Percentiles rank a stretch among this genome's conserved stretches.
Evolutionary conservation across 192 early-diverging fungal genomes (phyloP).

Genomic region (Backusella tarrabulga): DNA sequence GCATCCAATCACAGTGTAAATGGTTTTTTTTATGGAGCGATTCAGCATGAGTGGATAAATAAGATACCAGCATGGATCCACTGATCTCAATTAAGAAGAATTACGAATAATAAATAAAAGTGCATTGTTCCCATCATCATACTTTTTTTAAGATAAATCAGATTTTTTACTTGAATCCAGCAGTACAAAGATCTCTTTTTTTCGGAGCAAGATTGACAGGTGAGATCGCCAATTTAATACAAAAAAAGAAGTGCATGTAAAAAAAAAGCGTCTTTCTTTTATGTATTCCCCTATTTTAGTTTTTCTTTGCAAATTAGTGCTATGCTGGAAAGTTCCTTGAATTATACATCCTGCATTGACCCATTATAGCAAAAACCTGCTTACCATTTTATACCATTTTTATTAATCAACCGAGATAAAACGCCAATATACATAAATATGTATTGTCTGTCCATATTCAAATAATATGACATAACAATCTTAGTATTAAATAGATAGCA

Average conservation of each 20-base stretch:
- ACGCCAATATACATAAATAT: neutral
- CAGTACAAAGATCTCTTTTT: neutral
- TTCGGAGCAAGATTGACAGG: neutral
- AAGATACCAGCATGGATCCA: too few species aligned
- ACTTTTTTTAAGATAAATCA: neutral
- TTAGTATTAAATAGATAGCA: neutral
- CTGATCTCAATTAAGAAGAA: neutral
- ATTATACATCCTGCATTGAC: neutral
- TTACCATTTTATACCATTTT: neutral
- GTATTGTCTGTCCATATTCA: neutral
- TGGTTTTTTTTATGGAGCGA: too few species aligned
- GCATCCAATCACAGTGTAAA: too few species aligned
- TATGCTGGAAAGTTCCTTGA: neutral
- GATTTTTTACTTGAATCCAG: neutral
- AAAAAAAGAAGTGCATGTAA: neutral
- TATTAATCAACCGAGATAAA: neutral
- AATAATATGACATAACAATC: neutral
- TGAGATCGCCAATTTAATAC: neutral
- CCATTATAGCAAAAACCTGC: neutral
- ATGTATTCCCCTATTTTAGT: too few species aligned
- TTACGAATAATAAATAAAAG: too few species aligned
- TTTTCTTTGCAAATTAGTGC: too few species aligned
- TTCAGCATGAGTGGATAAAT: too few species aligned
- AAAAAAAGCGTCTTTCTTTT: neutral
- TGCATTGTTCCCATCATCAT: neutral